Evolutionary conservation across 176 grass and related monocot species (phyloP).

Genomic region (Pontederia paniculata): DNA sequence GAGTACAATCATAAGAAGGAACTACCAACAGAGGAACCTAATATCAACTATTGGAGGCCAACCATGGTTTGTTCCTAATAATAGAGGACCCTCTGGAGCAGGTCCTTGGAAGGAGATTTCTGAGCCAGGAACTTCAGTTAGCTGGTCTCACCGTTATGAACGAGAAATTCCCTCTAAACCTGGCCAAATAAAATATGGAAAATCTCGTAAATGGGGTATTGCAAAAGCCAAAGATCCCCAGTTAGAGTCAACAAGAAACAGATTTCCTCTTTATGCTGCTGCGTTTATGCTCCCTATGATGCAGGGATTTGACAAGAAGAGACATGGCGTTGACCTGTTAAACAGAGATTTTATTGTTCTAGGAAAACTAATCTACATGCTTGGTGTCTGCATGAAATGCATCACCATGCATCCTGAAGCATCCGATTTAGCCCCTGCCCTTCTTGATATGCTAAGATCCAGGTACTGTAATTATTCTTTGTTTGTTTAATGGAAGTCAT

Average conservation of each 20-base stretch:
- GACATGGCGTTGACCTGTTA: slow-evolving; percentile 70
- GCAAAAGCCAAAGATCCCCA: slow-evolving; percentile 45
- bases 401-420: slow-evolving; percentile 87
- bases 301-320: slow-evolving; percentile 85
- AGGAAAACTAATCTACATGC: slow-evolving; percentile 93
- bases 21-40: slow-evolving; percentile 31
- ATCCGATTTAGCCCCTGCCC: slow-evolving; percentile 60
- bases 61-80: slow-evolving; percentile 72
- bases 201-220: slow-evolving; percentile 87
- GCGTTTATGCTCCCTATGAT: slow-evolving; percentile 92
- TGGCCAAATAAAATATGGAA: slow-evolving; percentile 69
- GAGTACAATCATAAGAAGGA: slow-evolving; percentile 42
- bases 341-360: slow-evolving; percentile 83
- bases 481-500: slow-evolving; percentile 11
- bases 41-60: slow-evolving; percentile 58
- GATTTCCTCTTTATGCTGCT: slow-evolving; percentile 89
- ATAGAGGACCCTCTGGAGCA: slow-evolving; percentile 46
- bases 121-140: slow-evolving; percentile 50
- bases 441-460: slow-evolving; percentile 87
- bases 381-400: slow-evolving; percentile 93
- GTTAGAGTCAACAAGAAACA: slow-evolving; percentile 50
- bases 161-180: slow-evolving; percentile 86
- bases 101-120: slow-evolving; percentile 84
- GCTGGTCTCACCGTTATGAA: slow-evolving; percentile 73
- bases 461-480: slow-evolving; percentile 34